Evolutionary conservation across 495 filamentous ascomycete species (phyloP), one percentile per base, ranked within the genome.

Genomic region (Aspergillus hancockii): DNA sequence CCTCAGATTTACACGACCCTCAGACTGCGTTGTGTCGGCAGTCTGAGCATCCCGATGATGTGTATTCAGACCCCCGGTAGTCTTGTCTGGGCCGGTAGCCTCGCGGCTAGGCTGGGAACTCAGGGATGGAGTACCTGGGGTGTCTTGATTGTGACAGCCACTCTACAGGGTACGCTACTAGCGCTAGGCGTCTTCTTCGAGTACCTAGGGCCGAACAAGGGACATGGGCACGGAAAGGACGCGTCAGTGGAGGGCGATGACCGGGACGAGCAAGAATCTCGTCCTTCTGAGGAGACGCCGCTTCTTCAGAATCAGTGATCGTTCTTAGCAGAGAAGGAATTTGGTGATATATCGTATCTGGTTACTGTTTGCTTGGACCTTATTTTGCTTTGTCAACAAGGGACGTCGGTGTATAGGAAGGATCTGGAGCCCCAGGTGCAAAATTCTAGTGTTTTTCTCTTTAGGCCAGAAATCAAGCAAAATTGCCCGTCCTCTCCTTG

Each of bases 11-110:
- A 83, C 69, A 96, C 89, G 30, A 98, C 94, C 1, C 93, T 90
- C 75, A 81, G 77, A 36, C 77, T 97, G 51, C 88, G 91, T 67
- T 86, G 89, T 60, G 89, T 95, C 1, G 90, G 90, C 36, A 95
- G 90, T 67, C 72, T 98, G 57, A 96, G 91, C 67, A 93, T 98
- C 57, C 89, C 92, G 1, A 98, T 97, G 91, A 98, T 98, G 94
- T 89, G 88, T 69, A 96, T 98, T 45, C 94, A 98, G 71, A 97
- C 93, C 0, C 94, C 94, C 0, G 94, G 94, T 8, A 89, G 88
- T 61, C 87, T 95, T 64, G 75, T 98, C 21, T 98, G 93, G 80
- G 91, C 93, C 2, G 86, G 79, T 18, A 98, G 93, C 73, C 72
- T 98, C 32, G 90, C 88, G 18, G 87, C 83, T 12, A 83, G 94